Conservation (phyloP, 805 yeast species). For the Kuraishia piskuri region DNA sequence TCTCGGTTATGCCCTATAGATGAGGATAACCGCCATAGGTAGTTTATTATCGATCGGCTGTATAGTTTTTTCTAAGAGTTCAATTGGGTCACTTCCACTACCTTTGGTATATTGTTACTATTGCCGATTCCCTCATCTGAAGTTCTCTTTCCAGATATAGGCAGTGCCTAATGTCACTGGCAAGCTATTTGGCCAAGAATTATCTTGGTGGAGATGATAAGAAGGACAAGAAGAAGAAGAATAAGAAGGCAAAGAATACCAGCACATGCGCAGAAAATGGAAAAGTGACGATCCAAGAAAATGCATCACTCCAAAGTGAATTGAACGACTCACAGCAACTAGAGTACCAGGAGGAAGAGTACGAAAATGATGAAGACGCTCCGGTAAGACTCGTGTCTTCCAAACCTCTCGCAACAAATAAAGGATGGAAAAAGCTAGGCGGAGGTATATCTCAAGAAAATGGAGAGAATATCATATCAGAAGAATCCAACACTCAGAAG, state of each 20-base stretch:
- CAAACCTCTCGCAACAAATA: slow-evolving; percentile 9
- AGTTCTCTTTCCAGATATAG: too few relatives aligned
- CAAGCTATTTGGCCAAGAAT: slow-evolving; percentile 36
- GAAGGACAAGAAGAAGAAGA: slow-evolving; percentile 18
- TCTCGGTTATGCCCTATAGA: background rate
- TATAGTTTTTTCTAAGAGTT: too few relatives aligned
- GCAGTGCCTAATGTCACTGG: slow-evolving; percentile 14
- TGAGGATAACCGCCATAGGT: background rate
- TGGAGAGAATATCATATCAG: background rate
- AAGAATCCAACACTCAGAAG: slow-evolving; percentile 1
- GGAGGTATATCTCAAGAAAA: slow-evolving; percentile 8
- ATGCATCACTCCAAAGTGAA: background rate
- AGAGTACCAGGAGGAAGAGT: background rate
- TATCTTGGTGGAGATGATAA: slow-evolving; percentile 26
- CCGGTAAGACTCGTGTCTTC: background rate
- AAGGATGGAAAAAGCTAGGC: slow-evolving; percentile 14
- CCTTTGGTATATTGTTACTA: too few relatives aligned
- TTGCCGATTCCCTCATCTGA: too few relatives aligned
- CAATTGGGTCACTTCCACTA: too few relatives aligned
- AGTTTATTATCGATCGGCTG: background rate
- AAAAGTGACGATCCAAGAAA: background rate
- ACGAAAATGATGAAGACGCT: background rate
- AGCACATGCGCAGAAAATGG: slow-evolving; percentile 4
- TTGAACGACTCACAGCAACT: background rate
- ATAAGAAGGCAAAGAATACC: slow-evolving; percentile 13